Evolutionary conservation across 1,284 basidiomycete genomes (phyloP), one percentile per base, ranked within the genome.

Genomic region (Phellinidium pouzarii): DNA sequence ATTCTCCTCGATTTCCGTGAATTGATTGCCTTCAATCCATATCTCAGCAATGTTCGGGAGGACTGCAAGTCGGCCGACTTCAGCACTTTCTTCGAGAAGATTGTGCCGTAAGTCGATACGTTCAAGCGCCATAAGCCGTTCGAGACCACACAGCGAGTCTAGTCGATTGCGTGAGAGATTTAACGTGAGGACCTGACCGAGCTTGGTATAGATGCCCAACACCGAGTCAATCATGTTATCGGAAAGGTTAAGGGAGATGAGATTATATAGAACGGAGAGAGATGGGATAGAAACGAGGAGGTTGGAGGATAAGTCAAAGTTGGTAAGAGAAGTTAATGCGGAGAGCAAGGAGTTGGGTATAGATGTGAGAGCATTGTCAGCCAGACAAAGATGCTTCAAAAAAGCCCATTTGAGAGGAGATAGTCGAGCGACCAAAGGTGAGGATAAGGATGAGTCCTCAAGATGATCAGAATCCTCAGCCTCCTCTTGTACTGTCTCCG

Each of bases 161-260:
- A 98, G 80, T 1, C 95, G 83, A 64, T 99, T 99, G 52, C 76
- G 74, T 0, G 88, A 77, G 14, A 96, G 76, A 65, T 93, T 91
- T 60, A 96, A 71, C 4, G 76, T 74, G 19, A 84, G 73, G 37
- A 94, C 75, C 57, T 86, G 83, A 2, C 90, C 89, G n/a, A 95
- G 76, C 53, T 82, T 79, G 31, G 79, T 79, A 62, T 91, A 88
- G 48, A 94, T 93, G 25, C 89, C 91, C 3, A 94, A 78, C 14
- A 97, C 87, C 4, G 94, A 94, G 62, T 95, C 93, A 60, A 99
- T 94, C 79, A 98, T 88, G 72, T 99, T 98, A 68, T 94, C 87
- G 14, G 88, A 78, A 17, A 99, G 79, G 68, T 96, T 95, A 62
- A 99, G 84, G 27, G 87, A 90, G 42, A 80, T 70, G 44, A 98